A percentile compares a stretch with the other conserved stretches of the same genome.
Conservation (phyloP, 768 basidiomycete genomes). For the Cubamyces lactineus region DNA sequence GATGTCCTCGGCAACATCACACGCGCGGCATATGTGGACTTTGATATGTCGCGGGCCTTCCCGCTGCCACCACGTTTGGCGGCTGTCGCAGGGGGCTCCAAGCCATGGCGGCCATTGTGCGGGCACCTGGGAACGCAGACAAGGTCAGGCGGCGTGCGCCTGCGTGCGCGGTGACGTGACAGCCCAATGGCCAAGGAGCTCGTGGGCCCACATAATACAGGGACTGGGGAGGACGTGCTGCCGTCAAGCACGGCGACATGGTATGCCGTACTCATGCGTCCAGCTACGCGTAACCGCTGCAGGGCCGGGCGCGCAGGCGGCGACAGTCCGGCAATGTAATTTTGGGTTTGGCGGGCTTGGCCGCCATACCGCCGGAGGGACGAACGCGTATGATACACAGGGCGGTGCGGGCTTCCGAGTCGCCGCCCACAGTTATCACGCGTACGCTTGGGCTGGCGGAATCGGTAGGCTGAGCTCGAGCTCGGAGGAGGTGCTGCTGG, state of each 20-base stretch:
- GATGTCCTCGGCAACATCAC: conserved; percentile 1
- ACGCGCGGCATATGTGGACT: background rate
- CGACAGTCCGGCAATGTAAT: conserved; percentile 6
- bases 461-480: background rate
- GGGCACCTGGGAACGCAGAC: background rate
- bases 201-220: background rate
- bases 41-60: background rate
- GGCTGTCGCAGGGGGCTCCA: background rate
- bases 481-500: background rate
- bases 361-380: conserved; percentile 7
- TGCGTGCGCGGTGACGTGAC: background rate
- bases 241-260: no score
- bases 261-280: no score
- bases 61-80: conserved; percentile 7
- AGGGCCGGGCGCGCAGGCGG: conserved; percentile 5
- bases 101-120: conserved; percentile 8
- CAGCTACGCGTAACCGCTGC: background rate
- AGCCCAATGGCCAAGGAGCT: background rate
- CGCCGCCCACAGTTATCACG: background rate
- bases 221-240: no score
- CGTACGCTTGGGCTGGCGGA: background rate
- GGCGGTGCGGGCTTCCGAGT: background rate
- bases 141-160: background rate
- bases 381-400: background rate
- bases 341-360: conserved; percentile 11